A percentile compares a stretch with the other conserved stretches of the same genome.
Evolutionary conservation across 2,329 filamentous ascomycete species (phyloP).

Genomic region (Myriangium duriaei): DNA sequence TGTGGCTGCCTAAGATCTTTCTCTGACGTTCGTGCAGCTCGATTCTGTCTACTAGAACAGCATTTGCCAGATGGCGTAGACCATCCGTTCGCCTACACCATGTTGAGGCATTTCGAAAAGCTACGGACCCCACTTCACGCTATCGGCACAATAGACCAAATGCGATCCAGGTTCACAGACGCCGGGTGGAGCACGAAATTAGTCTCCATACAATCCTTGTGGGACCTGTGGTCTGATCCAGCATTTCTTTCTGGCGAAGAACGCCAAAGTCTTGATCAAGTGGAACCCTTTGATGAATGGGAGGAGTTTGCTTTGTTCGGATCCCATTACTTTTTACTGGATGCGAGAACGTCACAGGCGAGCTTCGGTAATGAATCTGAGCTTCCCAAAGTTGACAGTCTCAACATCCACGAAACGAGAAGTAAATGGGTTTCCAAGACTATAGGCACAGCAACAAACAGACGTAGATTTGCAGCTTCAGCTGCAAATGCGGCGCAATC

Average conservation of each 20-base stretch:
- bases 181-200: slow-evolving; percentile 50
- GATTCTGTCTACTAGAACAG: slow-evolving; percentile 81
- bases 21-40: slow-evolving; percentile 38
- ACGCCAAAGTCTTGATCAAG: slow-evolving; percentile 48
- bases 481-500: not conserved
- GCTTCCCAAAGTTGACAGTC: not conserved
- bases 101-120: slow-evolving; percentile 74
- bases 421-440: not conserved
- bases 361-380: not conserved
- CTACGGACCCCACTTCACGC: slow-evolving; percentile 67
- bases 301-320: slow-evolving; percentile 83
- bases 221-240: slow-evolving; percentile 68
- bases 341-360: slow-evolving; percentile 32
- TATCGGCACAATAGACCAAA: slow-evolving; percentile 50
- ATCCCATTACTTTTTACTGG: slow-evolving; percentile 70
- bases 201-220: slow-evolving; percentile 55
- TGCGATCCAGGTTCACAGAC: slow-evolving; percentile 52
- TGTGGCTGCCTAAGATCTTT: slow-evolving; percentile 2
- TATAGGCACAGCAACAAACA: not conserved
- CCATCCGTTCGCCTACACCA: slow-evolving; percentile 76
- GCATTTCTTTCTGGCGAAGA: slow-evolving; percentile 50
- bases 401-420: not conserved
- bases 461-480: slow-evolving; percentile 27
- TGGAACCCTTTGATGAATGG: slow-evolving; percentile 91
- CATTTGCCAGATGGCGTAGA: slow-evolving; percentile 63